A percentile compares a stretch with the other conserved stretches of the same genome.
Evolutionary conservation across 139 green algal species (phyloP).

Genomic region (Dunaliella primolecta): DNA sequence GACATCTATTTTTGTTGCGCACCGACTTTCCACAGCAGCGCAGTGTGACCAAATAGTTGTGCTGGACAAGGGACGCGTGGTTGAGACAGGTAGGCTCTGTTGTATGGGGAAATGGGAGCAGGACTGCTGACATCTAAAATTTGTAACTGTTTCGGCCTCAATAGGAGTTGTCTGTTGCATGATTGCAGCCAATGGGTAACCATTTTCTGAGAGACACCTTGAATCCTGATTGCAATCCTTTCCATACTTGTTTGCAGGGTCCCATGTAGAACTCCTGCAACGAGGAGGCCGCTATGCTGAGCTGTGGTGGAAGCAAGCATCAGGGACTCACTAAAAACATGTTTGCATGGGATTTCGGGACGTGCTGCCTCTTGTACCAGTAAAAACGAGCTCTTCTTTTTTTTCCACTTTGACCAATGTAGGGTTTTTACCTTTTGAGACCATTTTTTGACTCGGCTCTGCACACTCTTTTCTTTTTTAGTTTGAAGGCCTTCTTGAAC

Average conservation of each 20-base stretch:
- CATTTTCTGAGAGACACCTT: not conserved
- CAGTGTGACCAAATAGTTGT: slow-evolving; percentile 89
- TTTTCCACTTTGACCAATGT: too few species aligned
- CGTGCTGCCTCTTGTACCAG: too few species aligned
- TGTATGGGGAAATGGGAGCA: not conserved
- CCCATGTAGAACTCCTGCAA: slow-evolving; percentile 72
- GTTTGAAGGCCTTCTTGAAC: too few species aligned
- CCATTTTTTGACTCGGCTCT: too few species aligned
- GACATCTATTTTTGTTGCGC: slow-evolving; percentile 94
- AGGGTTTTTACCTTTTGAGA: too few species aligned
- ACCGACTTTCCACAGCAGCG: slow-evolving; percentile 89
- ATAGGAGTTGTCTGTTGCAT: not conserved
- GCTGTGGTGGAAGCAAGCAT: slow-evolving; percentile 64
- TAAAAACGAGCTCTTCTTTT: too few species aligned
- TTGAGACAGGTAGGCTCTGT: slow-evolving; percentile 62
- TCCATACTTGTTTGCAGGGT: slow-evolving; percentile 28
- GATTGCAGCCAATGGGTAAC: not conserved
- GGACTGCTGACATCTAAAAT: not conserved
- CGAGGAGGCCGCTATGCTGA: slow-evolving; percentile 64
- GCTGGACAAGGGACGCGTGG: slow-evolving; percentile 75
- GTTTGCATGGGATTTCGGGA: too few species aligned
- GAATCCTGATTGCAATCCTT: not conserved
- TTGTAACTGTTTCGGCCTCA: too few species aligned
- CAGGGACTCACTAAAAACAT: too few species aligned
- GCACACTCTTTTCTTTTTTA: too few species aligned